Evolutionary conservation across 1,284 basidiomycete genomes (phyloP).

Genomic region (Wolfiporia cocos): DNA sequence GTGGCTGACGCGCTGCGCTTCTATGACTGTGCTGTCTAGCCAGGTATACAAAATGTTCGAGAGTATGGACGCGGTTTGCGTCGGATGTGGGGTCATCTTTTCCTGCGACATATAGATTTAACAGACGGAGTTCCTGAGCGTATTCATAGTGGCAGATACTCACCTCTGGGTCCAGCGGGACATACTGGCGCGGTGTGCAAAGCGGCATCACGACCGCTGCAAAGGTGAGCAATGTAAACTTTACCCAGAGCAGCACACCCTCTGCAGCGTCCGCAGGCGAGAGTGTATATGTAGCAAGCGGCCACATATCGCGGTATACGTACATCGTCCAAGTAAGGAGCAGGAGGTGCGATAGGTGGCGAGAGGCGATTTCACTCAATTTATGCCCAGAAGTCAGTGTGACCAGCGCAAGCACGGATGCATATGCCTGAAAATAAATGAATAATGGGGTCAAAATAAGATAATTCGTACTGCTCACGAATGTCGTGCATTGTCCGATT

Average conservation of each 20-base stretch:
- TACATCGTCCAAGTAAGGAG: background rate
- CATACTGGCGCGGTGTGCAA: background rate
- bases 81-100: slow-evolving; percentile 46
- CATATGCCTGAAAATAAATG: background rate
- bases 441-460: no score
- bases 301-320: background rate
- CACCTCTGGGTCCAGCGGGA: background rate
- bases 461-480: no score
- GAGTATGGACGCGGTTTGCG: slow-evolving; percentile 59
- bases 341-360: background rate
- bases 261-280: background rate
- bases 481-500: no score
- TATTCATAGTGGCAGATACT: no score
- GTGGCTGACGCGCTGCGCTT: slow-evolving; percentile 19
- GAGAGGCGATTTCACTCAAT: background rate
- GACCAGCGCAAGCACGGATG: background rate
- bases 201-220: background rate
- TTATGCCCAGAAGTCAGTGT: background rate
- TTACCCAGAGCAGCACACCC: background rate
- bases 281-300: background rate
- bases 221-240: background rate
- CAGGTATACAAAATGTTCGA: slow-evolving; percentile 53
- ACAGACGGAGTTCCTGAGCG: no score
- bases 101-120: no score
- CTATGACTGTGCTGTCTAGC: slow-evolving; percentile 31